Percentiles rank a stretch among this genome's conserved stretches.
Conservation (phyloP, 2,329 filamentous ascomycete species). For the Didymella pinodella region DNA sequence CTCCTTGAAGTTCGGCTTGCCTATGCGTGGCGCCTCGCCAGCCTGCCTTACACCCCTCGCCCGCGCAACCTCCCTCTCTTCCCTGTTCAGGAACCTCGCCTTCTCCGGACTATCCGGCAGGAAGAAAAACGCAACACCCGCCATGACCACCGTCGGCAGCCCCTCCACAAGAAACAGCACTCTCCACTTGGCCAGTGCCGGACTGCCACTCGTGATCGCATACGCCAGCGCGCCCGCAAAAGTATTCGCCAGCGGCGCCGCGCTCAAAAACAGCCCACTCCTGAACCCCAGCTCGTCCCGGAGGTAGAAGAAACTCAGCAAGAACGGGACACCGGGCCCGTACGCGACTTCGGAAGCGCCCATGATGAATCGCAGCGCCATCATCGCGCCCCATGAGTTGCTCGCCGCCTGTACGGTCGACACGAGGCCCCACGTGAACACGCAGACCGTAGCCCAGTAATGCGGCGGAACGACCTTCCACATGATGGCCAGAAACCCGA, state of each 20-base stretch:
- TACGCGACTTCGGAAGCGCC: conserved; percentile 54
- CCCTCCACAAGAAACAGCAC: conserved; percentile 60
- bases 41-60: conserved; percentile 43
- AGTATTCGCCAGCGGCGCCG: conserved; percentile 75
- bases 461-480: conserved; percentile 51
- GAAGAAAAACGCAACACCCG: conserved; percentile 53
- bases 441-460: conserved; percentile 47
- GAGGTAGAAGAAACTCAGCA: conserved; percentile 67
- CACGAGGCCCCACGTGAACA: conserved; percentile 48
- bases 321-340: conserved; percentile 58
- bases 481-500: conserved; percentile 48
- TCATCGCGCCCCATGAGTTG: conserved; percentile 43
- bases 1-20: conserved; percentile 42
- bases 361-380: conserved; percentile 49
- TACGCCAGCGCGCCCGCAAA: conserved; percentile 72
- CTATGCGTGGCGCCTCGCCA: conserved; percentile 38
- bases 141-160: conserved; percentile 54
- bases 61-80: conserved; percentile 50
- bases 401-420: conserved; percentile 44
- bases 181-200: conserved; percentile 67
- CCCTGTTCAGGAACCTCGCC: conserved; percentile 53
- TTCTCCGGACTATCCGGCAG: conserved; percentile 56
- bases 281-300: conserved; percentile 64
- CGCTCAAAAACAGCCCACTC: conserved; percentile 61
- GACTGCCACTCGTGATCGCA: conserved; percentile 66